Conservation (phyloP, 805 yeast species). For the Candida hispaniensis region DNA sequence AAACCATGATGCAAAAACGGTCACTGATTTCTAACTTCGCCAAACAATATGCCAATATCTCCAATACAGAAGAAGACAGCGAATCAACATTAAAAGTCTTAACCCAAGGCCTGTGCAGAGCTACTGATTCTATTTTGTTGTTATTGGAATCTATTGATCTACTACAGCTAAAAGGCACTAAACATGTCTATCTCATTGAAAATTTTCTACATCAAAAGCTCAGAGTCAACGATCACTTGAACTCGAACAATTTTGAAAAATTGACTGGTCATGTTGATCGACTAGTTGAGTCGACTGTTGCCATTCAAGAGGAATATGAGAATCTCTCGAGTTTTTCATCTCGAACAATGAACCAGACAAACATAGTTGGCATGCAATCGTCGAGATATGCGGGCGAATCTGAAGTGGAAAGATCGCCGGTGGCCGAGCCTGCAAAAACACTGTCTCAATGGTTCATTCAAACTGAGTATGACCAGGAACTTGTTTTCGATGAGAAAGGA, state of each 20-base stretch:
- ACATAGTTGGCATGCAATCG: too few species aligned
- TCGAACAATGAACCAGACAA: conserved; percentile 6
- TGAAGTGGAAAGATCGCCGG: too few species aligned
- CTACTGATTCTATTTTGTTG: conserved; percentile 9
- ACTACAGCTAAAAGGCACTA: conserved; percentile 1
- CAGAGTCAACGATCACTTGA: conserved; percentile 5
- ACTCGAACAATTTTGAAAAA: conserved; percentile 3
- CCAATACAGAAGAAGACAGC: too few species aligned
- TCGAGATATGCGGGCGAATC: too few species aligned
- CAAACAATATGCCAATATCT: too few species aligned
- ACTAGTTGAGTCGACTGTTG: conserved; percentile 10
- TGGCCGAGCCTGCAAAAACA: too few species aligned
- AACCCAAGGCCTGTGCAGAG: conserved; percentile 9
- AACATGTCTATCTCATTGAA: conserved; percentile 12
- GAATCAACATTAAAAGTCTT: too few species aligned
- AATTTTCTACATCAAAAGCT: conserved; percentile 11
- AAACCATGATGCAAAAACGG: too few species aligned
- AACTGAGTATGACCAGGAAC: conserved; percentile 39
- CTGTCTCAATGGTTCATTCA: conserved; percentile 46
- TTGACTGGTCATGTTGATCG: conserved; percentile 8
- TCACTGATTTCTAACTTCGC: too few species aligned
- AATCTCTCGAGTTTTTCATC: conserved; percentile 12
- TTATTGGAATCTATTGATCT: conserved; percentile 14
- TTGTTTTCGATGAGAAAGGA: conserved; percentile 56
- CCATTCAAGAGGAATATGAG: conserved; percentile 13